A percentile compares a stretch with the other conserved stretches of the same genome.
Evolutionary conservation across 441 rosid genomes (phyloP).

Genomic region (Gossypium gossypioides): DNA sequence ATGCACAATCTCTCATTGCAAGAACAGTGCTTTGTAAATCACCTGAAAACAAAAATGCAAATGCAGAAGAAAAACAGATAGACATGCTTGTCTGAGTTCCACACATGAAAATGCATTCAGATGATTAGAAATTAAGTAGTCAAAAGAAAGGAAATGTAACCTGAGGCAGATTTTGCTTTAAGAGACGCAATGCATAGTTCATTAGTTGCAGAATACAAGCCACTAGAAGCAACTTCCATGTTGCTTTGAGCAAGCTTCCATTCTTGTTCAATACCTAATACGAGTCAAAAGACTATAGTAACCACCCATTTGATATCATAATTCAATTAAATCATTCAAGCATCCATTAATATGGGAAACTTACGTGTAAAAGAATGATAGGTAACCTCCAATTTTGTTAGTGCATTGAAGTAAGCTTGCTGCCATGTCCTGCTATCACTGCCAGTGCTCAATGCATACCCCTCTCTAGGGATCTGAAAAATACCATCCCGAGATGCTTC

Average conservation of each 20-base stretch:
- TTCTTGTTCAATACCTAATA: constrained; percentile 70
- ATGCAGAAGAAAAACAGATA: constrained; percentile 7
- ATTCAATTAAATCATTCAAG: constrained; percentile 1
- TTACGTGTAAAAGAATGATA: constrained; percentile 78
- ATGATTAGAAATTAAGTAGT: neutral
- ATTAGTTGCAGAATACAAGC: constrained; percentile 65
- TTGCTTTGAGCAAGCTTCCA: constrained; percentile 79
- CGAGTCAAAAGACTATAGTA: constrained; percentile 7
- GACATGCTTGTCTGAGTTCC: constrained; percentile 1
- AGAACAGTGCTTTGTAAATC: constrained; percentile 75
- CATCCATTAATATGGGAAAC: constrained; percentile 24
- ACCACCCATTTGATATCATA: constrained; percentile 5
- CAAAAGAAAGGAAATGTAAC: constrained; percentile 32
- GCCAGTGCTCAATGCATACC: constrained; percentile 33
- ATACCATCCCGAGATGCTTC: constrained; percentile 91
- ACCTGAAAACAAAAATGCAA: constrained; percentile 36
- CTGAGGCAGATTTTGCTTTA: constrained; percentile 90
- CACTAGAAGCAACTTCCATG: constrained; percentile 77
- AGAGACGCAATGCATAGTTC: constrained; percentile 69
- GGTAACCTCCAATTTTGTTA: constrained; percentile 64
- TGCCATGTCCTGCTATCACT: constrained; percentile 72
- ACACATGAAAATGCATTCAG: constrained; percentile 11
- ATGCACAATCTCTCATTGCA: constrained; percentile 84
- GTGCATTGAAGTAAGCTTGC: constrained; percentile 60
- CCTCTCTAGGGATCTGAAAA: constrained; percentile 55